Evolutionary conservation across 2,329 filamentous ascomycete species (phyloP).

Genomic region (Exophiala mesophila): DNA sequence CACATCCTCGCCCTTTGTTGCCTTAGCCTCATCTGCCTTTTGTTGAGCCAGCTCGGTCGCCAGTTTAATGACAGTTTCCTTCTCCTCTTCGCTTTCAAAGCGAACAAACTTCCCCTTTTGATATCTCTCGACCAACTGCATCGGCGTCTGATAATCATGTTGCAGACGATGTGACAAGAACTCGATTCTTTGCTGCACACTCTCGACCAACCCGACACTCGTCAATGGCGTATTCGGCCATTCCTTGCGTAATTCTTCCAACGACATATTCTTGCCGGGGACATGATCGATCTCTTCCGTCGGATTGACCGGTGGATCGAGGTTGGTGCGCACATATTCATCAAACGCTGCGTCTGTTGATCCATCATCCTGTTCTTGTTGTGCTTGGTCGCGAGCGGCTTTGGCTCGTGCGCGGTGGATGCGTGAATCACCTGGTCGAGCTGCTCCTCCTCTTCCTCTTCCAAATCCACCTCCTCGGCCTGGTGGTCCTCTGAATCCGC

Average conservation of each 20-base stretch:
- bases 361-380: not conserved
- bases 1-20: slow-evolving; percentile 17
- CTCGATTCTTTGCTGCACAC: slow-evolving; percentile 25
- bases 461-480: not conserved
- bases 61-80: slow-evolving; percentile 20
- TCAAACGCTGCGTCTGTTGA: slow-evolving; percentile 3
- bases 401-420: not conserved
- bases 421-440: not conserved
- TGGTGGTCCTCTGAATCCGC: too few relatives aligned
- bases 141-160: slow-evolving; percentile 25
- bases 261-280: slow-evolving; percentile 16
- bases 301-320: slow-evolving; percentile 23
- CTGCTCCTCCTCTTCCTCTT: not conserved
- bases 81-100: slow-evolving; percentile 25
- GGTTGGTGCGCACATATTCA: slow-evolving; percentile 17
- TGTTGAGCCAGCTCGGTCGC: slow-evolving; percentile 19
- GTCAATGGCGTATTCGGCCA: slow-evolving; percentile 26
- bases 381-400: slow-evolving; percentile 2
- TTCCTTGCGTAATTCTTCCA: slow-evolving; percentile 21
- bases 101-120: slow-evolving; percentile 22
- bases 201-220: slow-evolving; percentile 19
- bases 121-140: slow-evolving; percentile 25
- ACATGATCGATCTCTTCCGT: slow-evolving; percentile 21
- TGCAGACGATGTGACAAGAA: slow-evolving; percentile 26
- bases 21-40: slow-evolving; percentile 16